These are phyloP conservation scores for Obba rivulosa DNA, from an alignment of 768 basidiomycete species.

Conservation along the genomic window DNA sequence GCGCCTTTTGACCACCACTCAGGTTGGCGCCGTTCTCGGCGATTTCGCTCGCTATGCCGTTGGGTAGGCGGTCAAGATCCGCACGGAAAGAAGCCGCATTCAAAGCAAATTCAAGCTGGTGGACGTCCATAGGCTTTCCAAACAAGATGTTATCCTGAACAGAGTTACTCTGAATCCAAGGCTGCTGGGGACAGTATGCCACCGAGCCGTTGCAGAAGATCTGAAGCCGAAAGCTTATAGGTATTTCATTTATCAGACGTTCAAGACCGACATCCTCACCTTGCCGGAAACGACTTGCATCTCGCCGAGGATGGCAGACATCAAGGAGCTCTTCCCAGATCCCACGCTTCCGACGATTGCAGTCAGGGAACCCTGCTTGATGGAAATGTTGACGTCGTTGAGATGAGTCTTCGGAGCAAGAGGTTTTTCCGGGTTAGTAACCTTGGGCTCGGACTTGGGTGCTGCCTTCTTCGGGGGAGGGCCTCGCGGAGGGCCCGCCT, in stretches of 20 bases:
- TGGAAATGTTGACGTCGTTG: slow-evolving; percentile 38
- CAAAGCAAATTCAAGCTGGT: slow-evolving; percentile 22
- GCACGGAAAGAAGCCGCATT: slow-evolving; percentile 24
- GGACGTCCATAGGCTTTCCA: slow-evolving; percentile 23
- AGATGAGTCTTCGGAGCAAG: slow-evolving; percentile 17
- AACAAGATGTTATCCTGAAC: slow-evolving; percentile 29
- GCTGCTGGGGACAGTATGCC: slow-evolving; percentile 29
- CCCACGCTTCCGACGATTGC: slow-evolving; percentile 63
- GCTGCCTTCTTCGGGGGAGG: slow-evolving; percentile 12
- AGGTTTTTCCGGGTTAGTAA: too few relatives aligned
- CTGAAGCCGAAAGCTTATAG: neutral
- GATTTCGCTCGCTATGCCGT: slow-evolving; percentile 35
- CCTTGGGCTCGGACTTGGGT: too few relatives aligned
- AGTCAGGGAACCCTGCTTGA: slow-evolving; percentile 47
- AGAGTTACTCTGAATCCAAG: slow-evolving; percentile 26
- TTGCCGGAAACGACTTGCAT: slow-evolving; percentile 22
- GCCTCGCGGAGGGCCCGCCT: neutral
- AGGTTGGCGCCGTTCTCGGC: slow-evolving; percentile 36
- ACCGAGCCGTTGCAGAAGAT: slow-evolving; percentile 20
- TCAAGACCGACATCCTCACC: neutral
- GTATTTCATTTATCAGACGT: neutral
- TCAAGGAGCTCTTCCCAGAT: slow-evolving; percentile 43
- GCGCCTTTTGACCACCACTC: slow-evolving; percentile 41
- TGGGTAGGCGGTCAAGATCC: slow-evolving; percentile 24
- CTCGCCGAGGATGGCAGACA: slow-evolving; percentile 26